These are phyloP conservation scores for Amanita phalloides DNA, from an alignment of 768 basidiomycete genomes.

Conservation along the genomic window DNA sequence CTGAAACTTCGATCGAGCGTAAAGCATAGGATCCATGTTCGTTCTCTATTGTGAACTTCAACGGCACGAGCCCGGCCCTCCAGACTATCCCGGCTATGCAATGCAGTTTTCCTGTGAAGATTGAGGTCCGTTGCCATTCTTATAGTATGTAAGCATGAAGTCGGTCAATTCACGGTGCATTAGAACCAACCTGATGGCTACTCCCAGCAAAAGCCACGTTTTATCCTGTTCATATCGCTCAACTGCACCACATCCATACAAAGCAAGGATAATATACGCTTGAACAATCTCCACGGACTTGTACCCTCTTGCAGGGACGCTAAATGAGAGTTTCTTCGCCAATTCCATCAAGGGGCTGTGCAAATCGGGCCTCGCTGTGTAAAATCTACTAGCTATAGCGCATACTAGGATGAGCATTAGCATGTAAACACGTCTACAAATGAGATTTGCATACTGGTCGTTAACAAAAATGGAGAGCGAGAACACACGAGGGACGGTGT, in stretches of 20 bases:
- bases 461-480: slow-evolving; percentile 89
- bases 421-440: not conserved
- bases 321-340: slow-evolving; percentile 82
- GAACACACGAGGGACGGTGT: slow-evolving; percentile 91
- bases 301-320: slow-evolving; percentile 75
- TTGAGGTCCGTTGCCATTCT: slow-evolving; percentile 97
- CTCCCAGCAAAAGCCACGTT: slow-evolving; percentile 84
- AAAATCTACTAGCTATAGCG: slow-evolving; percentile 90
- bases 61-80: slow-evolving; percentile 71
- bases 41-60: slow-evolving; percentile 89
- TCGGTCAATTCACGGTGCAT: not conserved
- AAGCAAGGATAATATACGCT: slow-evolving; percentile 79
- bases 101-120: slow-evolving; percentile 76
- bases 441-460: slow-evolving; percentile 55
- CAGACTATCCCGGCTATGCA: slow-evolving; percentile 52
- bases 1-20: slow-evolving; percentile 82
- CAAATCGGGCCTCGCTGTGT: slow-evolving; percentile 70
- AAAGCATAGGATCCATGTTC: slow-evolving; percentile 89
- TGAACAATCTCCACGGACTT: slow-evolving; percentile 95
- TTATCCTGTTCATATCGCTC: slow-evolving; percentile 96
- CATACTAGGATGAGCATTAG: slow-evolving; percentile 49
- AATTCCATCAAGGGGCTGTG: slow-evolving; percentile 72
- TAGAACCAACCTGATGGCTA: slow-evolving; percentile 59
- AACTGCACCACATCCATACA: slow-evolving; percentile 92
- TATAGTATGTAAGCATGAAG: not conserved